Percentiles rank a stretch among this genome's conserved stretches.
Evolutionary conservation across 495 filamentous ascomycete genomes (phyloP).

Genomic region (Annulohypoxylon stygium): DNA sequence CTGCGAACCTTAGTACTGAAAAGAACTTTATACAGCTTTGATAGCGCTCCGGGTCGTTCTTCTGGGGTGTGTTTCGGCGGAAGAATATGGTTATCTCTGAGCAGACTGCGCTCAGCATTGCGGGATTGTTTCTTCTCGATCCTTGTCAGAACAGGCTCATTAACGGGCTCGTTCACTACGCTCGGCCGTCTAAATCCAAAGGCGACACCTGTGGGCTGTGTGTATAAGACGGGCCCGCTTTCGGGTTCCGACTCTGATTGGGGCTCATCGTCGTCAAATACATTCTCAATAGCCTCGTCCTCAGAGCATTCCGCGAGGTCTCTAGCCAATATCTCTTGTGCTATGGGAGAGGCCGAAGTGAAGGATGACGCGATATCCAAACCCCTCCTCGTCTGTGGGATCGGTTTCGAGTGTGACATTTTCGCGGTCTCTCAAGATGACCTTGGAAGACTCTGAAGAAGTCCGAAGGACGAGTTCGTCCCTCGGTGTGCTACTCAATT

Average conservation of each 20-base stretch:
- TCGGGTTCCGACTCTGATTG: constrained; percentile 51
- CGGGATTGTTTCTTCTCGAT: constrained; percentile 74
- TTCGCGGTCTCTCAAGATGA: not conserved
- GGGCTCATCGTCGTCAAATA: constrained; percentile 62
- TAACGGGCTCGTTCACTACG: constrained; percentile 57
- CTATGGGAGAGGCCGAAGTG: constrained; percentile 72
- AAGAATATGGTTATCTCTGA: constrained; percentile 82
- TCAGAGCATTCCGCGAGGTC: constrained; percentile 73
- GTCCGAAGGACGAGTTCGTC: not conserved
- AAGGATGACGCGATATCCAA: constrained; percentile 56
- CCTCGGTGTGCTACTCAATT: not conserved
- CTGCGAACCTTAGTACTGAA: constrained; percentile 61
- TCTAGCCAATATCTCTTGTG: constrained; percentile 75
- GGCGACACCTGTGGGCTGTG: constrained; percentile 73
- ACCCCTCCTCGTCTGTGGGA: constrained; percentile 33
- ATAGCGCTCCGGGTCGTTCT: constrained; percentile 36
- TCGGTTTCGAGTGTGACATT: constrained; percentile 43
- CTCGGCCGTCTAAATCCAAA: constrained; percentile 68
- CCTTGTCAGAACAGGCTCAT: constrained; percentile 66
- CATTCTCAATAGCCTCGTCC: constrained; percentile 58
- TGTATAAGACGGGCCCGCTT: constrained; percentile 75
- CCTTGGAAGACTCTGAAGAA: not conserved
- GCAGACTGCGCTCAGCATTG: constrained; percentile 77
- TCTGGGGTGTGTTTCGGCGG: constrained; percentile 68
- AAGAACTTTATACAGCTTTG: constrained; percentile 54